Conservation (phyloP, 805 yeast genomes). For the Kazachstania viticola region DNA sequence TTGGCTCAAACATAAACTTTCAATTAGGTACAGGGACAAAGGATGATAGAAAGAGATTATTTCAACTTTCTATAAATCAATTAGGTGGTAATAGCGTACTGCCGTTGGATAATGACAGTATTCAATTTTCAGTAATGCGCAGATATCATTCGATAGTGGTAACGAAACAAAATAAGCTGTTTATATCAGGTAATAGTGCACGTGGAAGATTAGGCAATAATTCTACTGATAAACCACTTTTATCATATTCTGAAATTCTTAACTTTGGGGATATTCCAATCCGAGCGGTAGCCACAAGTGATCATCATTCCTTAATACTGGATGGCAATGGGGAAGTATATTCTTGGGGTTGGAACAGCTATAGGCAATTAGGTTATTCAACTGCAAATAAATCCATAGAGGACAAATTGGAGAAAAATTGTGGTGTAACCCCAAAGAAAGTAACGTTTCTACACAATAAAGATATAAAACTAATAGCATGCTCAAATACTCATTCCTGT, state of each 20-base stretch:
- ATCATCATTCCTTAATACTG: slow-evolving; percentile 56
- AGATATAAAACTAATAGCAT: slow-evolving; percentile 35
- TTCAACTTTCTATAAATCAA: slow-evolving; percentile 28
- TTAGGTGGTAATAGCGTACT: slow-evolving; percentile 9
- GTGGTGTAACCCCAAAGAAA: slow-evolving; percentile 18
- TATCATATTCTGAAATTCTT: slow-evolving; percentile 34
- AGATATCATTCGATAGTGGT: slow-evolving; percentile 54
- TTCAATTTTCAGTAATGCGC: slow-evolving; percentile 34
- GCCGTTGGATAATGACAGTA: slow-evolving; percentile 18
- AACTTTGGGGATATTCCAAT: slow-evolving; percentile 28
- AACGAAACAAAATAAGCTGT: slow-evolving; percentile 43
- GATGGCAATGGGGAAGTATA: slow-evolving; percentile 43
- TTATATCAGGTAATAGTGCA: slow-evolving; percentile 54
- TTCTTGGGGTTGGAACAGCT: slow-evolving; percentile 71
- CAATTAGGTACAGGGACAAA: slow-evolving; percentile 60
- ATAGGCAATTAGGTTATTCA: slow-evolving; percentile 53
- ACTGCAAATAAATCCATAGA: slow-evolving; percentile 17
- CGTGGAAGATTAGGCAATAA: slow-evolving; percentile 65
- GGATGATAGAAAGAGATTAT: slow-evolving; percentile 36
- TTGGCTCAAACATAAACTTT: slow-evolving; percentile 53
- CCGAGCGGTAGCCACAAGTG: slow-evolving; percentile 38
- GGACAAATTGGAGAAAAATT: slow-evolving; percentile 18
- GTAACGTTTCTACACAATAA: slow-evolving; percentile 12
- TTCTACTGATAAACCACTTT: slow-evolving; percentile 29
- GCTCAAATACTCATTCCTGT: slow-evolving; percentile 57